Percentiles rank a stretch among this genome's conserved stretches.
phyloP scores from a whole-genome alignment of 2,329 filamentous ascomycete species.

The Chaetomium sp. region DNA sequence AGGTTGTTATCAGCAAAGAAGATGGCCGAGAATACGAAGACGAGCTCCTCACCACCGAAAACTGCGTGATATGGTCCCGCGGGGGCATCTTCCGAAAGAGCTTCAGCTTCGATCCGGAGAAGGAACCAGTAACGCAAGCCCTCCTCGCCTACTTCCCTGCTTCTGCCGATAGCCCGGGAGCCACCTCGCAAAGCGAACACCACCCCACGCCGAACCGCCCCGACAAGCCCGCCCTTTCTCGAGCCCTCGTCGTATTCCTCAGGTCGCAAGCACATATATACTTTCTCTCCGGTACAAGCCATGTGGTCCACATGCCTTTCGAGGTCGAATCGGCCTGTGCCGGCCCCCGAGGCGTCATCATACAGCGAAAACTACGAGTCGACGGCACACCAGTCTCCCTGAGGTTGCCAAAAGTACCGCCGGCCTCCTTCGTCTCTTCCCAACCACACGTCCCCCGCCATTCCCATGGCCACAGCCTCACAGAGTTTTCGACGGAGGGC shows the following conservation, averaged over 20 bases:
- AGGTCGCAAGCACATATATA: conserved; percentile 92
- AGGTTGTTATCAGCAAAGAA: conserved; percentile 53
- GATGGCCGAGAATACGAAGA: conserved; percentile 61
- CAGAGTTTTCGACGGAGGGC: conserved; percentile 57
- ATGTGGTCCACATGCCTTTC: conserved; percentile 92
- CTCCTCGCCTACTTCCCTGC: conserved; percentile 79
- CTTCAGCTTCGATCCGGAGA: conserved; percentile 84
- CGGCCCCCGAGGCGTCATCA: conserved; percentile 77
- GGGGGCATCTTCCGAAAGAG: conserved; percentile 81
- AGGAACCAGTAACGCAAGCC: conserved; percentile 83
- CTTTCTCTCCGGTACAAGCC: conserved; percentile 82
- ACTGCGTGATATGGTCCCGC: conserved; percentile 85
- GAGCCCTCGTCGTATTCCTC: conserved; percentile 86
- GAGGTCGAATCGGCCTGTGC: conserved; percentile 87
- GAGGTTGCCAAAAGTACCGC: conserved; percentile 65
- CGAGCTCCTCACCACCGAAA: conserved; percentile 75
- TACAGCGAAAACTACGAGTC: conserved; percentile 73
- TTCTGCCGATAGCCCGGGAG: conserved; percentile 43
- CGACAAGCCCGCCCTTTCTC: conserved; percentile 46
- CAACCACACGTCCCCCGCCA: conserved; percentile 56
- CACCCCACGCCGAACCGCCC: conserved; percentile 23
- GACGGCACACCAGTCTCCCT: conserved; percentile 56
- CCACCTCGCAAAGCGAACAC: conserved; percentile 17
- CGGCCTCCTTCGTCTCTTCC: conserved; percentile 79
- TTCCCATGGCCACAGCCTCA: conserved; percentile 48